A percentile compares a stretch with the other conserved stretches of the same genome.
Conservation (phyloP, 345 rosid genomes). For the Kernera saxatilis region DNA sequence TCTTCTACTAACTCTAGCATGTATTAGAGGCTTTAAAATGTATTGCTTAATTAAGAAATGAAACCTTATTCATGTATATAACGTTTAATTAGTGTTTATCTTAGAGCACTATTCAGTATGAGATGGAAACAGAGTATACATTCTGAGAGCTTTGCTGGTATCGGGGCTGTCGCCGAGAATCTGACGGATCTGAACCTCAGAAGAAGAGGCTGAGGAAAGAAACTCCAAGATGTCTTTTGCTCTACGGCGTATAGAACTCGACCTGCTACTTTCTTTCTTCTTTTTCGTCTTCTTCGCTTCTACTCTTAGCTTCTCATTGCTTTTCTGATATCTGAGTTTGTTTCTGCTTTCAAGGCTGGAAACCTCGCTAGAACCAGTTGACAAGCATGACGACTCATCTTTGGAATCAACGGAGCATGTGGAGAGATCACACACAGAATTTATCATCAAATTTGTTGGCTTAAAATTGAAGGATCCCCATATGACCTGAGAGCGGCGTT, state of each 20-base stretch:
- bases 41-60: background rate
- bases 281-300: constrained; percentile 6
- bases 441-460: constrained; percentile 1
- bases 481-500: constrained; percentile 42
- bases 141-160: constrained; percentile 97
- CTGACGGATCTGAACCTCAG: constrained; percentile 71
- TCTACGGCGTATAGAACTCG: constrained; percentile 46
- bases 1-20: background rate
- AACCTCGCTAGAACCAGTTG: constrained; percentile 51
- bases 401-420: constrained; percentile 36
- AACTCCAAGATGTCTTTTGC: constrained; percentile 72
- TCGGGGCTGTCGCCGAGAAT: constrained; percentile 85
- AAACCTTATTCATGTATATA: background rate
- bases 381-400: constrained; percentile 44
- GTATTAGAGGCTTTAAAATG: background rate
- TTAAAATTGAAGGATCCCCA: constrained; percentile 29
- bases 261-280: constrained; percentile 31
- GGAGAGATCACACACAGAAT: constrained; percentile 17
- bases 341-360: constrained; percentile 31
- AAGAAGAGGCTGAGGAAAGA: constrained; percentile 56
- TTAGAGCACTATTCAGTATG: too few relatives aligned
- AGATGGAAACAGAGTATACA: constrained; percentile 34
- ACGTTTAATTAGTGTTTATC: too few relatives aligned
- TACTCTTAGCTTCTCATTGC: constrained; percentile 6
- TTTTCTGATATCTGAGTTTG: constrained; percentile 20